A percentile compares a stretch with the other conserved stretches of the same genome.
Conservation (phyloP, 176 grass and related monocot genomes). For the Carex myosuroides region DNA sequence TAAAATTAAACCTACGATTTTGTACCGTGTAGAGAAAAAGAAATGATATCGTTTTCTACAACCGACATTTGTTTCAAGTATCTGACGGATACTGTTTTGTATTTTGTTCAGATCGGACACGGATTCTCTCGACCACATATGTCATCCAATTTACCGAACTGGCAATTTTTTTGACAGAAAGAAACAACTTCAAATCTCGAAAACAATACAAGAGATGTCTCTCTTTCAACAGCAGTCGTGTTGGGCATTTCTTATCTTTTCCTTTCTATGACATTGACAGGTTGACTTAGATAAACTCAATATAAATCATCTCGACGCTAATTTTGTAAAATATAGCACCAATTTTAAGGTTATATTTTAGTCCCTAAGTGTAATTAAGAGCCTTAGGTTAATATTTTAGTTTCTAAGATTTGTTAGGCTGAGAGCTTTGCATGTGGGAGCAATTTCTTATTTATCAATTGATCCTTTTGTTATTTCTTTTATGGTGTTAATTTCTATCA, state of each 20-base stretch:
- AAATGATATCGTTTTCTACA: constrained; percentile 13
- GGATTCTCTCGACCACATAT: neutral
- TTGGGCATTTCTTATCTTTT: constrained; percentile 1
- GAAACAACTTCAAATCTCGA: neutral
- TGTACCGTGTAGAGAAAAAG: neutral
- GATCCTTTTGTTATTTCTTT: neutral
- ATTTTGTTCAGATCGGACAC: neutral
- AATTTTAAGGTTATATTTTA: neutral
- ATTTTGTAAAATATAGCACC: constrained; percentile 13
- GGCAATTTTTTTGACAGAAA: neutral
- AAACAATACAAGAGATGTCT: neutral
- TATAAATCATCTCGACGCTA: neutral
- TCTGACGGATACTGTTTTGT: neutral
- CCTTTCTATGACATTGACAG: constrained; percentile 10
- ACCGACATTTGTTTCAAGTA: neutral
- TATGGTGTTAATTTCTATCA: too few relatives aligned
- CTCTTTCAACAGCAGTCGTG: neutral
- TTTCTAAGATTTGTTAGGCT: neutral
- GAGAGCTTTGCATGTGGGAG: neutral
- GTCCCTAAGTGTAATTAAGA: constrained; percentile 1
- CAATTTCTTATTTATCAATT: neutral
- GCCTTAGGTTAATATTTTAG: neutral
- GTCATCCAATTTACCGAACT: neutral
- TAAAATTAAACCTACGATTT: neutral
- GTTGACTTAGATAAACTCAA: neutral